phyloP scores from a whole-genome alignment of 1,284 basidiomycete species.

The Rhodotorula sp. region DNA sequence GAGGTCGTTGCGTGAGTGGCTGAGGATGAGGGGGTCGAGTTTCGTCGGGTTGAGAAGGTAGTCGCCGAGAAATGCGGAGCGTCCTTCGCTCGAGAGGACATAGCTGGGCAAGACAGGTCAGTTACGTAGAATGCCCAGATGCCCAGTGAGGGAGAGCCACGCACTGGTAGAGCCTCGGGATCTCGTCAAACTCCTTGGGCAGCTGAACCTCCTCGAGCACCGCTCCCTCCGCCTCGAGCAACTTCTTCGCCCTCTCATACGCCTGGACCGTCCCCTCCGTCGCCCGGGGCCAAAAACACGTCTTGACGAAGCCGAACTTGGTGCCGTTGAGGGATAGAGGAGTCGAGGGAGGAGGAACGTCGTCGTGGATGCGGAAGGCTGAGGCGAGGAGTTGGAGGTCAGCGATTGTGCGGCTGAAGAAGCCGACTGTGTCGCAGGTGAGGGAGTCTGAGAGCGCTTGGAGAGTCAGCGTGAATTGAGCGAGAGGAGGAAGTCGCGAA shows the following conservation, averaged over 20 bases:
- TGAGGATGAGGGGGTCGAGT: conserved; percentile 34
- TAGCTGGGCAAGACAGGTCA: neutral
- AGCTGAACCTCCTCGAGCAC: conserved; percentile 32
- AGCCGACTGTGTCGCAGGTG: conserved; percentile 46
- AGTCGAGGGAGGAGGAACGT: conserved; percentile 29
- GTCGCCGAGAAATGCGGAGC: conserved; percentile 31
- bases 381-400: conserved; percentile 45
- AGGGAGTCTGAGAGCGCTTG: conserved; percentile 17
- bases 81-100: conserved; percentile 32
- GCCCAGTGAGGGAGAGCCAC: neutral
- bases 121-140: too few relatives aligned
- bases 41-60: conserved; percentile 22
- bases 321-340: conserved; percentile 37
- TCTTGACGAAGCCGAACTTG: conserved; percentile 44
- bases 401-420: conserved; percentile 44
- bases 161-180: conserved; percentile 17
- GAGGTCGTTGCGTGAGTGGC: conserved; percentile 26
- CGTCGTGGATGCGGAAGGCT: conserved; percentile 43
- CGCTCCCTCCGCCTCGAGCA: conserved; percentile 31
- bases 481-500: neutral
- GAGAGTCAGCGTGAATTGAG: neutral
- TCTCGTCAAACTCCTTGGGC: conserved; percentile 20
- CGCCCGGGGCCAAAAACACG: conserved; percentile 36
- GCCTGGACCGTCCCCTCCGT: conserved; percentile 11
- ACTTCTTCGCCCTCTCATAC: conserved; percentile 16